These are phyloP conservation scores for Chalara sp. DNA, from an alignment of 2,329 filamentous ascomycete species.

Conservation along the genomic window DNA sequence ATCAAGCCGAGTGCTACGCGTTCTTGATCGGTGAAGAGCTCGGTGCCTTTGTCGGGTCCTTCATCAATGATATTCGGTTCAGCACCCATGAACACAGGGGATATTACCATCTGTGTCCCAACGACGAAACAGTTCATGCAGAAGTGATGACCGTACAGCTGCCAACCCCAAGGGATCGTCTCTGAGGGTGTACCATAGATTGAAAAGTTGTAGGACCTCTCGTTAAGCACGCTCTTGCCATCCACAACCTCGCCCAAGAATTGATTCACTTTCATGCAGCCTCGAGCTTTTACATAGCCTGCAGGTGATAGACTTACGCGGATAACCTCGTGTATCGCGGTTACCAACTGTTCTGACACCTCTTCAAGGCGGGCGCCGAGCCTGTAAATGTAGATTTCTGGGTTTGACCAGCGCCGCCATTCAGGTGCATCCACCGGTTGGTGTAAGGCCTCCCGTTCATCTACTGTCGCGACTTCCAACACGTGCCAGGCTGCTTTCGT, in stretches of 20 bases:
- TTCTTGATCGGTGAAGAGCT: conserved; percentile 4
- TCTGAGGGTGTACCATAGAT: conserved; percentile 9
- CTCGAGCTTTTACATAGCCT: conserved; percentile 10
- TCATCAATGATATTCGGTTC: conserved; percentile 52
- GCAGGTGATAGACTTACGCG: conserved; percentile 7
- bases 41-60: conserved; percentile 3
- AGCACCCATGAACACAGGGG: conserved; percentile 70
- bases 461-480: conserved; percentile 1
- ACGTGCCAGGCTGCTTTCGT: conserved; percentile 41
- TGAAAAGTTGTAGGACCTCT: conserved; percentile 11
- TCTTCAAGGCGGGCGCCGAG: conserved; percentile 9
- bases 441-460: conserved; percentile 31
- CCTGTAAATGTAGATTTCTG: conserved; percentile 8
- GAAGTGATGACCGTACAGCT: conserved; percentile 66
- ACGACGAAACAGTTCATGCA: conserved; percentile 66
- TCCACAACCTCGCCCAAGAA: conserved; percentile 11
- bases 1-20: conserved; percentile 19
- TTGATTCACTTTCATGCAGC: conserved; percentile 6
- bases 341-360: not conserved
- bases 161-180: conserved; percentile 8
- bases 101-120: conserved; percentile 56
- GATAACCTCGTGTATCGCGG: conserved; percentile 6
- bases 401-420: conserved; percentile 13
- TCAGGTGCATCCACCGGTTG: conserved; percentile 49
- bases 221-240: conserved; percentile 7